phyloP scores from a whole-genome alignment of 495 filamentous ascomycete genomes.

The Tuber microsphaerosporum region DNA sequence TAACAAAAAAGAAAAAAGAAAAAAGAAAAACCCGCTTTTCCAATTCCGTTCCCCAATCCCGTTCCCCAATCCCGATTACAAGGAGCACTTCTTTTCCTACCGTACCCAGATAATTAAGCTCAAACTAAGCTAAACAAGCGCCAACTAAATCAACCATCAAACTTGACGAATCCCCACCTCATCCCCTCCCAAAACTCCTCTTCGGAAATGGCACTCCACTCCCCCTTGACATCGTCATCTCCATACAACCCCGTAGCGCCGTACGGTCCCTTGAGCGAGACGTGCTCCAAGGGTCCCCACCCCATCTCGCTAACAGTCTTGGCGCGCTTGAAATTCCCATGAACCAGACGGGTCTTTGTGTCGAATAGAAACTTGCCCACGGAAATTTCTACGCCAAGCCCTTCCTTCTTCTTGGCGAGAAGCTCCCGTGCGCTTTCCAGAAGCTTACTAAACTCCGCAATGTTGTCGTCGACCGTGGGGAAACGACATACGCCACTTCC shows the following conservation, averaged over 20 bases:
- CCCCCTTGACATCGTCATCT: conserved; percentile 45
- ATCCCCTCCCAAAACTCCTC: conserved; percentile 46
- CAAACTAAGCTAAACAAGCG: not conserved
- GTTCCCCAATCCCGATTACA: not conserved
- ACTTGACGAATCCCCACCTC: conserved; percentile 40
- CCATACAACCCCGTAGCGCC: conserved; percentile 51
- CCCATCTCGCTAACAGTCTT: conserved; percentile 43
- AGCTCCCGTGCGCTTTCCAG: conserved; percentile 46
- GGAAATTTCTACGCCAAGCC: conserved; percentile 48
- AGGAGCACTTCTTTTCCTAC: not conserved
- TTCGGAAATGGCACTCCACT: conserved; percentile 44
- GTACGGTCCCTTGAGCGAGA: conserved; percentile 49
- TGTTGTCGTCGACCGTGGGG: conserved; percentile 27
- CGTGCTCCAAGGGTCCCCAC: conserved; percentile 43
- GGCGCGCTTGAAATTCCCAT: conserved; percentile 47
- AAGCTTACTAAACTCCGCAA: conserved; percentile 39
- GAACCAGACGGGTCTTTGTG: conserved; percentile 45
- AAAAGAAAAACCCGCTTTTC: not conserved
- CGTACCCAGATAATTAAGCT: too few species aligned
- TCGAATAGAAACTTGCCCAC: conserved; percentile 49
- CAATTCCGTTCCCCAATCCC: not conserved
- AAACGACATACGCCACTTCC: conserved; percentile 44
- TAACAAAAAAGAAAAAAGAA: not conserved
- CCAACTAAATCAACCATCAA: conserved; percentile 23
- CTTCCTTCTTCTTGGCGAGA: conserved; percentile 33